phyloP scores from a whole-genome alignment of 108 stramenopile genomes.

The Epipyxis sp. region DNA sequence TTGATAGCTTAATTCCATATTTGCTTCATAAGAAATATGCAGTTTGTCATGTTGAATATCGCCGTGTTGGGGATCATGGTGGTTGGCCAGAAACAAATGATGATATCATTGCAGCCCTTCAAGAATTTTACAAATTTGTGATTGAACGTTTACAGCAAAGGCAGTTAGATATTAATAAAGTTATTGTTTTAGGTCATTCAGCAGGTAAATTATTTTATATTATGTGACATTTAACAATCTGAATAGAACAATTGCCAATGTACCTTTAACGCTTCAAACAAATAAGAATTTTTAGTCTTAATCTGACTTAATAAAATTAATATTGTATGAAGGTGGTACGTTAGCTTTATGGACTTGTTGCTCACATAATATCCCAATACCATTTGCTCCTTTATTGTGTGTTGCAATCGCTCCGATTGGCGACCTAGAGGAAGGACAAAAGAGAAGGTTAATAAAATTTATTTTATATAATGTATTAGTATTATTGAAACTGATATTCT shows the following conservation, averaged over 20 bases:
- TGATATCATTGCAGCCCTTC: neutral
- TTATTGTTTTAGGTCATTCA: conserved; percentile 27
- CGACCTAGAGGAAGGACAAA: neutral
- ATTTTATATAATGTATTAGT: neutral
- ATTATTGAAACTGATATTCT: neutral
- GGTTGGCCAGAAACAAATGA: conserved; percentile 16
- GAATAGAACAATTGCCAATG: neutral
- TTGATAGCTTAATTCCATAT: neutral
- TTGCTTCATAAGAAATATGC: neutral
- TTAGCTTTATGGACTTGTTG: neutral
- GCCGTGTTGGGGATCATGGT: conserved; percentile 3
- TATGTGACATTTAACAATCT: neutral
- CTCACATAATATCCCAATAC: neutral
- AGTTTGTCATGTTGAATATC: conserved; percentile 22
- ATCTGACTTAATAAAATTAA: neutral
- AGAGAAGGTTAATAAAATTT: neutral
- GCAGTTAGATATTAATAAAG: neutral
- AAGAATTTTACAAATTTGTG: neutral
- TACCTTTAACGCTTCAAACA: neutral
- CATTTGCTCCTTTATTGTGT: neutral
- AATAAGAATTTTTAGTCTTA: neutral
- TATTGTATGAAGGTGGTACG: neutral
- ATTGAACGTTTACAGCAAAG: neutral
- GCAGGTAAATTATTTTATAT: conserved; percentile 6
- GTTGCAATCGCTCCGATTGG: conserved; percentile 30